Evolutionary conservation across 139 green algal genomes (phyloP), one percentile per base, ranked within the genome.

Genomic region (Chlorella ohadii): DNA sequence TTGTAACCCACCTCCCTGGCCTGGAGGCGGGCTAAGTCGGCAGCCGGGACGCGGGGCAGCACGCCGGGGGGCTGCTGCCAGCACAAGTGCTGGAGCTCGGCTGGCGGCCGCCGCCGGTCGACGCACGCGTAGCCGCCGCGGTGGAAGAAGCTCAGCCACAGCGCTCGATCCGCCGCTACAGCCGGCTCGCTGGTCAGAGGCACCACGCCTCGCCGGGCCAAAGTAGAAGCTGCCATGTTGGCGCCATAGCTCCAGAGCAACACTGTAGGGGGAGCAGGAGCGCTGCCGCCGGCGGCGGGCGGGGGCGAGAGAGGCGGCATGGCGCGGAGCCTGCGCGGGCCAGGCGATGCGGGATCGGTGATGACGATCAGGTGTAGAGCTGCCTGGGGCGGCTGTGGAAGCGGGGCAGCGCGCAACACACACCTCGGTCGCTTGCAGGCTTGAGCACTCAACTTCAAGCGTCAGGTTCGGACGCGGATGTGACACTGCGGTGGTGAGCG

Each of bases 181-280:
- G 80, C 80, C 20, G 72, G n/a, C n/a, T 72, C 27, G 80, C 80
- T 74, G 59, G 28, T 25, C 0, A 64, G 15, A 7, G 73, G 73
- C 34, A 4, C 3, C 12, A 87, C 71, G 27, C 83, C 83, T 0
- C 83, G 72, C 59, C 77, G 83, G 25, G 31, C 41, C 1, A 87
- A 73, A 3, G 75, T 75, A n/a, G 25, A 72, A 23, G 55, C 36
- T 11, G 72, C 72, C 73, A 83, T 75, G 59, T 84, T 84, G 12
- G 83, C 83, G 13, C 83, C 83, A 79, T 78, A 87, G 19, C 34
- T 39, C 20, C 84, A 84, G 55, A 27, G 72, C 5, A 70, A 5
- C 23, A 31, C 22, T 56, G 5, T 23, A 34, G 33, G 0, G 22
- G 38, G 20, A 16, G 68, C 23, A 12, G 68, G 16, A 5, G 36